Evolutionary conservation across 192 early-diverging fungal genomes (phyloP).

Genomic region (Funneliformis geosporum): DNA sequence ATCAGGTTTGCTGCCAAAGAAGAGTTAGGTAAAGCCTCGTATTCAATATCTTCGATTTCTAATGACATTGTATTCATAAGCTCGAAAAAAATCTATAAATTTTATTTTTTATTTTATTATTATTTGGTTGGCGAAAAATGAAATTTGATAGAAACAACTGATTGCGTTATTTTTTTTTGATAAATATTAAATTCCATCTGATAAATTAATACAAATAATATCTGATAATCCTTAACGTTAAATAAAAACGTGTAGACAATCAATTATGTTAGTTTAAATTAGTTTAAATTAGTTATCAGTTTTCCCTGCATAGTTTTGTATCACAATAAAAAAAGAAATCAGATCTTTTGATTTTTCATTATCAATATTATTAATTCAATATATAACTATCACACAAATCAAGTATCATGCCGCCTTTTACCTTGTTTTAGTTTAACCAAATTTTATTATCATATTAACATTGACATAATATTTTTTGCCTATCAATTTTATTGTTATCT

Average conservation of each 20-base stretch:
- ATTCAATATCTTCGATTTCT: slow-evolving; percentile 56
- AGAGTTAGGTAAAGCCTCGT: slow-evolving; percentile 91
- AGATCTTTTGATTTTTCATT: background rate
- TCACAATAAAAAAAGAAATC: background rate
- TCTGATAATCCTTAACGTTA: background rate
- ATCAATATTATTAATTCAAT: background rate
- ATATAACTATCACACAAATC: background rate
- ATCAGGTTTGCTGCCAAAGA: slow-evolving; percentile 79
- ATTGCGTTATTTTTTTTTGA: background rate
- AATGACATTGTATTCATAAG: slow-evolving; percentile 4
- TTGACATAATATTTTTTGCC: background rate
- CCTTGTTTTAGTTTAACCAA: background rate
- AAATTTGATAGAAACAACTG: too few species aligned
- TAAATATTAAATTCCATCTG: background rate
- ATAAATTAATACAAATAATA: background rate
- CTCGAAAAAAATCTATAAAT: background rate
- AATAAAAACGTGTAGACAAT: background rate
- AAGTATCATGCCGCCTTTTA: background rate
- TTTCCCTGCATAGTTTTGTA: background rate
- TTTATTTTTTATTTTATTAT: background rate
- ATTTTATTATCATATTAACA: background rate
- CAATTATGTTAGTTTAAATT: background rate
- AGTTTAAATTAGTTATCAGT: background rate
- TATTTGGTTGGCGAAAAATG: too few species aligned
- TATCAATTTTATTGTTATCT: background rate